Conservation (phyloP, 1,284 basidiomycete species). For the Baeospora myosura region DNA sequence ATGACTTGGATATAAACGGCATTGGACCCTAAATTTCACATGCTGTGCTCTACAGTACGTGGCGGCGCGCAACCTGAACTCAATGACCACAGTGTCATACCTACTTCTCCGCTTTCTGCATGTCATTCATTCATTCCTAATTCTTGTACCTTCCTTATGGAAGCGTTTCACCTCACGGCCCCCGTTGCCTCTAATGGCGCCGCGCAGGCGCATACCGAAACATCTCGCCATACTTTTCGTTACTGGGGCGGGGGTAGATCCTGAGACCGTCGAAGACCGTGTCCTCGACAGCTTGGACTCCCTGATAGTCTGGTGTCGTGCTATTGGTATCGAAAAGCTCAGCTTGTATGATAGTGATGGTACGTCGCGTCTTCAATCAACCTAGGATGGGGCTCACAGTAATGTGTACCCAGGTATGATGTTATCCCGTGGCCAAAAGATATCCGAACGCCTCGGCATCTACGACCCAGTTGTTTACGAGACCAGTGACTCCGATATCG, state of each 20-base stretch:
- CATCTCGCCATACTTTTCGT: slow-evolving; percentile 62
- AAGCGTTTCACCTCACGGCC: slow-evolving; percentile 24
- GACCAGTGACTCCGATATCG: slow-evolving; percentile 32
- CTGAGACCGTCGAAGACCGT: slow-evolving; percentile 30
- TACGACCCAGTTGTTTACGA: not conserved
- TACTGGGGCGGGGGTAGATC: slow-evolving; percentile 25
- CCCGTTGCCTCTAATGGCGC: slow-evolving; percentile 40
- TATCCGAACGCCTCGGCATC: not conserved
- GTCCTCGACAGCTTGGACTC: slow-evolving; percentile 47
- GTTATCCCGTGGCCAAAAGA: not conserved
- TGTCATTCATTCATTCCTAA: slow-evolving; percentile 42
- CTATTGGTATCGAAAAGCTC: slow-evolving; percentile 47
- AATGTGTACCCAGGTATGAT: slow-evolving; percentile 1
- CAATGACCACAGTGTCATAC: slow-evolving; percentile 23
- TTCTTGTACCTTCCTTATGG: slow-evolving; percentile 34
- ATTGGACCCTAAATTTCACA: not conserved
- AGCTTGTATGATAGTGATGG: slow-evolving; percentile 68
- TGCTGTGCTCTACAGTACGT: not conserved
- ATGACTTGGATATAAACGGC: not conserved
- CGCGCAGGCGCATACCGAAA: slow-evolving; percentile 48
- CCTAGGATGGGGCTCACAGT: not conserved
- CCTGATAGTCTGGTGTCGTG: slow-evolving; percentile 52
- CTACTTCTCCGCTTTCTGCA: slow-evolving; percentile 48
- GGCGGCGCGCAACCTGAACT: not conserved
- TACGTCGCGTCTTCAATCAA: slow-evolving; percentile 24